A percentile compares a stretch with the other conserved stretches of the same genome.
These are phyloP conservation scores for Fistulinella prunicolor DNA, from an alignment of 768 basidiomycete species.

Conservation along the genomic window DNA sequence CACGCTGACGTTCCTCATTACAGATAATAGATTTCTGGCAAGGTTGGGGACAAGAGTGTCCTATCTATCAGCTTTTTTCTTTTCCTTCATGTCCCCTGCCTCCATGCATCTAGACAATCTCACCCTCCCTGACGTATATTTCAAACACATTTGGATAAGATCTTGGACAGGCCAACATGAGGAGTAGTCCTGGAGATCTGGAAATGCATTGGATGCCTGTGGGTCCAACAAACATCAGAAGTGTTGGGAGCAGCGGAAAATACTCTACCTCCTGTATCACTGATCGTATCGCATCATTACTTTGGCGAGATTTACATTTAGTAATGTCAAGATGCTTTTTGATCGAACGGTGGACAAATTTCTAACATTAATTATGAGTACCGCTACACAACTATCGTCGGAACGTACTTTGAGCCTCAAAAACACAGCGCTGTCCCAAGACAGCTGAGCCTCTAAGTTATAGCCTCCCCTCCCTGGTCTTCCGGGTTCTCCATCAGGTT, in stretches of 20 bases:
- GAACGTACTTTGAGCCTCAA: background rate
- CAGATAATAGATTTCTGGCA: no score
- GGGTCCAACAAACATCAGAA: background rate
- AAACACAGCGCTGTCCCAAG: background rate
- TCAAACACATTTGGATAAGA: background rate
- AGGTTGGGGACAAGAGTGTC: no score
- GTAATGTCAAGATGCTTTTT: background rate
- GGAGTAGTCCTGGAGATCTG: no score
- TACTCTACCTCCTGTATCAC: background rate
- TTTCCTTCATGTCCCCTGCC: no score
- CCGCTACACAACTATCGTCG: no score
- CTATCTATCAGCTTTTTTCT: no score
- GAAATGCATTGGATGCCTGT: background rate
- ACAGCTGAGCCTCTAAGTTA: conserved; percentile 3
- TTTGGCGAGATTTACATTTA: conserved; percentile 1
- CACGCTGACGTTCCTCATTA: no score
- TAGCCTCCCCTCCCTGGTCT: conserved; percentile 8
- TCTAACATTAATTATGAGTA: background rate
- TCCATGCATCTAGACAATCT: background rate
- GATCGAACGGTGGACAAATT: conserved; percentile 3
- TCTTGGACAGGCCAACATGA: background rate
- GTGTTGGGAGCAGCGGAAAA: background rate
- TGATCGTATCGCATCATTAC: background rate
- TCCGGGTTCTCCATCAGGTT: conserved; percentile 2
- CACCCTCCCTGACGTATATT: background rate